phyloP scores from a whole-genome alignment of 1,284 basidiomycete species.

The Trametes versicolor region DNA sequence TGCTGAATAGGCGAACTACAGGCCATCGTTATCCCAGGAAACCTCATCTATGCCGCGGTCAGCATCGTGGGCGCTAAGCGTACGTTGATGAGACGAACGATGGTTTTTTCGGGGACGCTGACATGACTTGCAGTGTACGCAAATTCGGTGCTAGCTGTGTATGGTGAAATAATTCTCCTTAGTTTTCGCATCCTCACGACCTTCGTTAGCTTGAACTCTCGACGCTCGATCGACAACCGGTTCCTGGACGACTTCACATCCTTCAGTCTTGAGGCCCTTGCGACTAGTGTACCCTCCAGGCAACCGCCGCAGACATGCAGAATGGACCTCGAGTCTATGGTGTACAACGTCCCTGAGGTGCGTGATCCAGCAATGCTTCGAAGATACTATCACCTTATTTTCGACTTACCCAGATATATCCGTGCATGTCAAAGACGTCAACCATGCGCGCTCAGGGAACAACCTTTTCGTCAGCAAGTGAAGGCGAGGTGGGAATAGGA shows the following conservation, averaged over 20 bases:
- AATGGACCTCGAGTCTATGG: not conserved
- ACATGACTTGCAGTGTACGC: not conserved
- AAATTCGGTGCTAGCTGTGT: not conserved
- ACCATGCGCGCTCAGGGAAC: not conserved
- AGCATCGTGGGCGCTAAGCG: not conserved
- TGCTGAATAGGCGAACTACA: not conserved
- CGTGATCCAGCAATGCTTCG: too few species aligned
- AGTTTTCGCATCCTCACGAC: not conserved
- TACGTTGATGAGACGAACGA: not conserved
- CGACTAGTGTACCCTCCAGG: not conserved
- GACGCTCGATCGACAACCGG: conserved; percentile 16
- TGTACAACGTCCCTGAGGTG: not conserved
- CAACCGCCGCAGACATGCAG: not conserved
- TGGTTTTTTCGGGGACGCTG: not conserved
- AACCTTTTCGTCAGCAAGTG: not conserved
- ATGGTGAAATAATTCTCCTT: too few species aligned
- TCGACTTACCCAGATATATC: too few species aligned
- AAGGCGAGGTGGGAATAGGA: not conserved
- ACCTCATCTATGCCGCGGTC: not conserved
- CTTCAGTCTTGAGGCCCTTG: not conserved
- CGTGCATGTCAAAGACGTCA: too few species aligned
- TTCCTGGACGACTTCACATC: conserved; percentile 9
- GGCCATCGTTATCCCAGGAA: not conserved
- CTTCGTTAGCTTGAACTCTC: conserved; percentile 19
- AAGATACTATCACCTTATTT: too few species aligned